Base-by-base conservation (phyloP, 441 rosid genomes). In the Aleurites moluccanus region DNA sequence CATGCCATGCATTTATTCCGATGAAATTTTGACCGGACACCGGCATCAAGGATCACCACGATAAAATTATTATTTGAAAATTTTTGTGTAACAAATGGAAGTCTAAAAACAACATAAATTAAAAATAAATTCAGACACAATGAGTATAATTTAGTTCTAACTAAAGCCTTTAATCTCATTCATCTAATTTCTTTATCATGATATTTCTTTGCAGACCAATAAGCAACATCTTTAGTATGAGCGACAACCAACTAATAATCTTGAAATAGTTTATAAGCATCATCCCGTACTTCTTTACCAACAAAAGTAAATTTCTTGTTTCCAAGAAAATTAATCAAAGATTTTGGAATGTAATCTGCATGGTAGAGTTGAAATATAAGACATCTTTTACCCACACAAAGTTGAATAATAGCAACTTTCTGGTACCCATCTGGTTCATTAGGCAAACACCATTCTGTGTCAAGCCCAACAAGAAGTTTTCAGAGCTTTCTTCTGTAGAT, bases 401-500 rank as follows among this genome's bases (percentile, higher is more conserved):
- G 69, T 45, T 75, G 79, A 8, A 73, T 1, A 20, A 68, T 25
- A 10, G 77, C 84, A 0, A 75, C 81, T 2, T 56, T 74, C 35
- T 76, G 55, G 55, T 44, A 6, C 2, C 10, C 28, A 27, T 27
- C 40, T 10, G 16, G 21, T 40, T 63, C 23, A 4, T 25, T 28
- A 10, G 77, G 35, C 0, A 21, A 13, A 38, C 30, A 7, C 77
- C 69, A 76, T 27, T 64, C 77, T 3, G 65, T 68, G 75, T 80
- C 75, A 0, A 76, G 72, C 20, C 83, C 75, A 6, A 76, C 45
- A 2, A 80, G 10, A 18, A 80, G 80, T 10, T 64, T 69, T 10
- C 40, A 0, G 3, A 74, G n/a, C 6, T n/a, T 30, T 16, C 13
- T 2, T 13, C 15, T 49, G 4, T 45, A 28, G 0, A 11, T 14